Conservation (phyloP, 768 basidiomycete species). For the Trametes elegans region DNA sequence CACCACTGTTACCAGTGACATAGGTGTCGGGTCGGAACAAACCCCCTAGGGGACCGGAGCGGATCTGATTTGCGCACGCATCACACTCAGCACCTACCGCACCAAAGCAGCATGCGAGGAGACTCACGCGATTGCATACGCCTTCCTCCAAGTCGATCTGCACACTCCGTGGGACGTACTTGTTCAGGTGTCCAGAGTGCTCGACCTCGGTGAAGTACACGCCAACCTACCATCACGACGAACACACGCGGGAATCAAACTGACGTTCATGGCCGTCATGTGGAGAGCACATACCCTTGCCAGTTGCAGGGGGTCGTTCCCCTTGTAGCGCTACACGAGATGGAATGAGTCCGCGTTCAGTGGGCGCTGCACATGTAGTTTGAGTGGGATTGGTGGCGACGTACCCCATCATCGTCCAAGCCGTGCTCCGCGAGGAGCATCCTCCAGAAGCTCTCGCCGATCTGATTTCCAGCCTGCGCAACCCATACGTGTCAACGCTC, state of each 20-base stretch:
- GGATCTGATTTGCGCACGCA: constrained; percentile 51
- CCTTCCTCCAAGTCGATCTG: constrained; percentile 90
- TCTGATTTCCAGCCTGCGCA: constrained; percentile 62
- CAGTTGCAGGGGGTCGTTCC: constrained; percentile 72
- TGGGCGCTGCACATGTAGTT: too few species aligned
- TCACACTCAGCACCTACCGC: background rate
- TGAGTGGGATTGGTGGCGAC: too few species aligned
- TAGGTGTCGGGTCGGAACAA: constrained; percentile 91
- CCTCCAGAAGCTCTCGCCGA: constrained; percentile 88
- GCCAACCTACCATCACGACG: too few species aligned
- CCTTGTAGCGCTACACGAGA: constrained; percentile 57
- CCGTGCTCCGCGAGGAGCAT: constrained; percentile 88
- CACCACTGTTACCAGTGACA: constrained; percentile 57
- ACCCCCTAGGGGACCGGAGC: constrained; percentile 63
- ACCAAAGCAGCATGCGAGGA: background rate
- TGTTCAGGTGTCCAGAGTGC: constrained; percentile 41
- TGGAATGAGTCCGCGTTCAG: background rate
- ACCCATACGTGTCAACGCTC: background rate
- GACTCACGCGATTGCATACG: constrained; percentile 72
- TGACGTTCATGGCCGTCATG: too few species aligned
- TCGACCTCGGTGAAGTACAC: constrained; percentile 82
- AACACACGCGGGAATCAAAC: too few species aligned
- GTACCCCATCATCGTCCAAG: constrained; percentile 66
- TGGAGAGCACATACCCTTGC: constrained; percentile 49
- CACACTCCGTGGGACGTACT: constrained; percentile 88